Conservation (phyloP, 2,329 filamentous ascomycete species). For the Colletotrichum sp. region DNA sequence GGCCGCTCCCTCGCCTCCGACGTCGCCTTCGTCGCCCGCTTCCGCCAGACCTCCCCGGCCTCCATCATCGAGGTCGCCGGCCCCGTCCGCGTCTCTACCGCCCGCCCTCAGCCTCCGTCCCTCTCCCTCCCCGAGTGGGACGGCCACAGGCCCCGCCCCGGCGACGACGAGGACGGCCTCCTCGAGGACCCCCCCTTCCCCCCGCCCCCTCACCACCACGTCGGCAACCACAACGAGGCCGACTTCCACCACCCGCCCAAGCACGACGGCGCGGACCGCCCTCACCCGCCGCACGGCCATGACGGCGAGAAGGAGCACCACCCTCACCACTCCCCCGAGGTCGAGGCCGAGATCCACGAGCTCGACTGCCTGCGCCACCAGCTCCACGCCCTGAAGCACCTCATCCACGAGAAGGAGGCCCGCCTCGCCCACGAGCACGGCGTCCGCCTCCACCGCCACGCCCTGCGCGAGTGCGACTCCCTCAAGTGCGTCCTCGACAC, state of each 20-base stretch:
- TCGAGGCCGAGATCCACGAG: constrained; percentile 49
- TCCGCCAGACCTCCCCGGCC: constrained; percentile 50
- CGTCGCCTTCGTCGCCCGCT: constrained; percentile 46
- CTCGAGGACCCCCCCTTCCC: constrained; percentile 17
- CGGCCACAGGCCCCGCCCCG: constrained; percentile 15
- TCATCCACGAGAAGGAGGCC: constrained; percentile 47
- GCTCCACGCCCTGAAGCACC: constrained; percentile 43
- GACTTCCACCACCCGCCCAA: background rate
- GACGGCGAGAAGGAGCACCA: background rate
- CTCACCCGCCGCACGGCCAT: background rate
- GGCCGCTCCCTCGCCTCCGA: constrained; percentile 40
- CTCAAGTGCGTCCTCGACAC: constrained; percentile 47
- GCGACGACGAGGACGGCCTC: constrained; percentile 13
- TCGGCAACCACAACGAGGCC: constrained; percentile 4
- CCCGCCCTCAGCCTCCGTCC: background rate
- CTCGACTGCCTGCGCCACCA: constrained; percentile 48
- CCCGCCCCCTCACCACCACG: constrained; percentile 24
- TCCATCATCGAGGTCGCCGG: constrained; percentile 48
- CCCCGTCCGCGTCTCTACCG: constrained; percentile 24
- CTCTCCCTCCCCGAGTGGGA: constrained; percentile 16
- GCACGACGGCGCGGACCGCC: background rate
- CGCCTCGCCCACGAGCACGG: constrained; percentile 41
- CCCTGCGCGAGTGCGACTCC: constrained; percentile 40
- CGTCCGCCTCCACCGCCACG: constrained; percentile 22
- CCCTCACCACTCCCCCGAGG: constrained; percentile 27